Conservation (phyloP, 345 rosid species). For the Rhodamnia argentea region DNA sequence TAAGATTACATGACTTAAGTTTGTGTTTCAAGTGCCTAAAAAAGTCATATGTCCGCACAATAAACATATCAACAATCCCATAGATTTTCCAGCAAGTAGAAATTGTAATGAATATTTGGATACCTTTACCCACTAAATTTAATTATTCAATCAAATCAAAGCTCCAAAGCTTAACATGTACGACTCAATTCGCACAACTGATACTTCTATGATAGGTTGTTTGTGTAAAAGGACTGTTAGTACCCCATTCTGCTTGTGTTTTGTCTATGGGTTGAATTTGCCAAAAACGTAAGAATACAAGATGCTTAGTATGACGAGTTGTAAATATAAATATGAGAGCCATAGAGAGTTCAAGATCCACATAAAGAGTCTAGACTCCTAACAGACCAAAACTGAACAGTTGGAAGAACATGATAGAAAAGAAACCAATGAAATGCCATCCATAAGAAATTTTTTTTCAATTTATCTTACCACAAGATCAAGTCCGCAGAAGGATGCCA, state of each 20-base stretch:
- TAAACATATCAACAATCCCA: background rate
- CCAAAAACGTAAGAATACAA: background rate
- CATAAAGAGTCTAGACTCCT: background rate
- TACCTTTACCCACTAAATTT: background rate
- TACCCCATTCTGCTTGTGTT: background rate
- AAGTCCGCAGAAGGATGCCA: constrained; percentile 87
- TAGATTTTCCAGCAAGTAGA: background rate
- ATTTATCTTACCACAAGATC: constrained; percentile 52
- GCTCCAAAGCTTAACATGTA: background rate
- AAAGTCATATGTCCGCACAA: background rate
- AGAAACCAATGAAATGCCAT: background rate
- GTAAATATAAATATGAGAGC: background rate
- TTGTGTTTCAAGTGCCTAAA: background rate
- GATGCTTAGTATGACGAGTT: background rate
- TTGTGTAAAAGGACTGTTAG: background rate
- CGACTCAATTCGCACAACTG: background rate
- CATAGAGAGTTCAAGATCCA: background rate
- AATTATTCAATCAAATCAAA: background rate
- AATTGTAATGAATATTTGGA: background rate
- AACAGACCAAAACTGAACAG: background rate
- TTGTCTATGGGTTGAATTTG: background rate
- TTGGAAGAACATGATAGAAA: background rate
- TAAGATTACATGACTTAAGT: background rate
- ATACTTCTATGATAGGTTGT: background rate
- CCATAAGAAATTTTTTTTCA: background rate